Base-by-base conservation (phyloP, 2,329 filamentous ascomycete genomes). In the Polytolypa hystricis region DNA sequence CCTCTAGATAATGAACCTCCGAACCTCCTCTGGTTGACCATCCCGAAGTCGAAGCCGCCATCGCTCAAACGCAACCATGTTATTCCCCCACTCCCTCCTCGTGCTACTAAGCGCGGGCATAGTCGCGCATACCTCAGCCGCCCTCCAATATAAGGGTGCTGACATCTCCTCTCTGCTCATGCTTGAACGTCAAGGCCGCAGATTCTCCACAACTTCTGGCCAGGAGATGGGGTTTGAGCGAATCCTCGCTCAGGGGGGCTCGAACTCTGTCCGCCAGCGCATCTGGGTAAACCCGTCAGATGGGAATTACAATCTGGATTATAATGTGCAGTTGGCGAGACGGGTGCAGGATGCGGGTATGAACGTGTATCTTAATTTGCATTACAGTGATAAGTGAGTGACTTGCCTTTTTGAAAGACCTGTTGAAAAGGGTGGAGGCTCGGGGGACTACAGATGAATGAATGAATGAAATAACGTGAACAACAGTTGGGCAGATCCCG, bases 311-410 rank as follows among this genome's bases (percentile, higher is more conserved):
- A 71, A 80, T 54, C 65, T 84, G 28, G 72, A 72, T 40, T 84
- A 84, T 58, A 84, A 83, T 52, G 52, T 85, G 43, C 60, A 71
- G 37, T 66, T 84, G n/a, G 80, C 76, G 3, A 70, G 71, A 52
- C 68, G 79, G 34, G 77, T 78, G 3, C 68, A 75, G 46, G 71
- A 72, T 2, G 75, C 70, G 1, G 79, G 79, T 0, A 53, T 84
- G 36, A 64, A 62, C 2, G 63, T 81, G 25, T 74, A 71, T 47
- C 59, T 83, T 12, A 74, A 81, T 45, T 60, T 84, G 42, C 77
- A 82, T 55, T 74, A 74, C 47, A 76, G 71, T 53, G 77, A 83
- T 57, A 80, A 72, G 1, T 84, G 79, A 80, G 79, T n/a, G n/a
- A n/a, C n/a, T n/a, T n/a, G n/a, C n/a, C n/a, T n/a, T n/a, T n/a